These are phyloP conservation scores for Epichloe brachyelytri DNA, from an alignment of 2,329 filamentous ascomycete genomes.

Conservation along the genomic window DNA sequence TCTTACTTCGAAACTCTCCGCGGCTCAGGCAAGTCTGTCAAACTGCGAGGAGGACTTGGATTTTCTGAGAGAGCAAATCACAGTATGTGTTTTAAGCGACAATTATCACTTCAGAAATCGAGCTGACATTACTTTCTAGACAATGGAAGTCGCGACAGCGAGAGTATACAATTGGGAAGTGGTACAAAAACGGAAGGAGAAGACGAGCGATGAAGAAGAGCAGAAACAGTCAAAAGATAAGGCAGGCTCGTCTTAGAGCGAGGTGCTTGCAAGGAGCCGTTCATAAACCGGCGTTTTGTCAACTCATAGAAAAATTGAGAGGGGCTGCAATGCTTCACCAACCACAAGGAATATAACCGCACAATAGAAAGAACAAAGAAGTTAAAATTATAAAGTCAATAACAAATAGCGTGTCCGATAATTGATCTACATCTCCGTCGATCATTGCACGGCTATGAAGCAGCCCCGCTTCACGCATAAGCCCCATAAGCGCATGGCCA, in stretches of 20 bases:
- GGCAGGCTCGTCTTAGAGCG: not conserved
- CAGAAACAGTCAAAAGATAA: constrained; percentile 25
- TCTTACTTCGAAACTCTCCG: constrained; percentile 61
- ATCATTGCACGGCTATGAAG: not conserved
- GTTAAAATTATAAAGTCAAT: not conserved
- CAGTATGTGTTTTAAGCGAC: constrained; percentile 42
- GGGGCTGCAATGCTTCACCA: not conserved
- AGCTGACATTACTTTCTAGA: constrained; percentile 36
- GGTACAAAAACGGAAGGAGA: constrained; percentile 86
- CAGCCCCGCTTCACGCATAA: constrained; percentile 4
- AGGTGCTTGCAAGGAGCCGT: not conserved
- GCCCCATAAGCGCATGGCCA: not conserved
- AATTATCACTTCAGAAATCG: constrained; percentile 1
- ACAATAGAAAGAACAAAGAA: not conserved
- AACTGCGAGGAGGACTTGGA: constrained; percentile 95
- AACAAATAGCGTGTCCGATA: no score
- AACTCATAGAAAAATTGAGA: not conserved
- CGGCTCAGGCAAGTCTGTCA: constrained; percentile 65
- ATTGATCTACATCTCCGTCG: not conserved
- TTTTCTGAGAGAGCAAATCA: constrained; percentile 92
- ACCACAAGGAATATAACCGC: not conserved
- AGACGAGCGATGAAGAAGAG: constrained; percentile 45
- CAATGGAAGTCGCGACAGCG: constrained; percentile 90
- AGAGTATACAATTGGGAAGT: constrained; percentile 99
- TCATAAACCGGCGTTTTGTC: not conserved